Percentiles rank a stretch among this genome's conserved stretches.
phyloP scores from a whole-genome alignment of 192 early-diverging fungal species.

The Martensiomyces pterosporus region DNA sequence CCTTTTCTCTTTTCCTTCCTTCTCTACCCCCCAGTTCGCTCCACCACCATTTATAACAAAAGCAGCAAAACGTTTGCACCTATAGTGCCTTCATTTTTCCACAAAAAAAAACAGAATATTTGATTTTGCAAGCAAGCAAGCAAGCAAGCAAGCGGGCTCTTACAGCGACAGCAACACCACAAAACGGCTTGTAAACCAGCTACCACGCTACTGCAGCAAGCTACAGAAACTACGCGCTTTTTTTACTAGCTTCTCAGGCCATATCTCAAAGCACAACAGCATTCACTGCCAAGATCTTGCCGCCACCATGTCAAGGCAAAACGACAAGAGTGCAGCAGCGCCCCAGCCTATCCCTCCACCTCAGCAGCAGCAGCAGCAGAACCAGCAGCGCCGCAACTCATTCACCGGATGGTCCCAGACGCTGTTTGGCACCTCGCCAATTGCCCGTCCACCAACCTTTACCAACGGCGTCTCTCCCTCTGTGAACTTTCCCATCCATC shows the following conservation, averaged over 20 bases:
- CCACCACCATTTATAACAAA: not conserved
- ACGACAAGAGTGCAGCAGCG: slow-evolving; percentile 11
- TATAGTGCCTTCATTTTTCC: not conserved
- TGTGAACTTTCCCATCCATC: not conserved
- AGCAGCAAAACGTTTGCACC: not conserved
- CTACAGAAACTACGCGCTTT: no score
- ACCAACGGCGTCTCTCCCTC: slow-evolving; percentile 4
- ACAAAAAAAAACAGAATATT: no score
- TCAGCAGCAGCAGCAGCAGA: slow-evolving; percentile 1
- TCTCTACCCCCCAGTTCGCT: not conserved
- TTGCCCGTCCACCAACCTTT: slow-evolving; percentile 2
- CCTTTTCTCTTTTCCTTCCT: no score
- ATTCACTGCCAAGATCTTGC: no score
- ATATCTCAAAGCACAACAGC: no score
- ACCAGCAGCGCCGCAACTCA: slow-evolving; percentile 29
- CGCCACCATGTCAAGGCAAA: no score
- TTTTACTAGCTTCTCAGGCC: no score
- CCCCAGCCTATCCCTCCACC: slow-evolving; percentile 30
- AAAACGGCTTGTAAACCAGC: not conserved
- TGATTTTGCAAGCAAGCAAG: no score
- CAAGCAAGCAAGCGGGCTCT: no score
- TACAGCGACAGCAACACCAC: not conserved
- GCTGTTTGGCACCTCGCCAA: slow-evolving; percentile 18
- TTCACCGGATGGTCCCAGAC: slow-evolving; percentile 34
- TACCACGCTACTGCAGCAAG: not conserved